Base-by-base conservation (phyloP, 2,329 filamentous ascomycete genomes). In the Ilyonectria robusta region DNA sequence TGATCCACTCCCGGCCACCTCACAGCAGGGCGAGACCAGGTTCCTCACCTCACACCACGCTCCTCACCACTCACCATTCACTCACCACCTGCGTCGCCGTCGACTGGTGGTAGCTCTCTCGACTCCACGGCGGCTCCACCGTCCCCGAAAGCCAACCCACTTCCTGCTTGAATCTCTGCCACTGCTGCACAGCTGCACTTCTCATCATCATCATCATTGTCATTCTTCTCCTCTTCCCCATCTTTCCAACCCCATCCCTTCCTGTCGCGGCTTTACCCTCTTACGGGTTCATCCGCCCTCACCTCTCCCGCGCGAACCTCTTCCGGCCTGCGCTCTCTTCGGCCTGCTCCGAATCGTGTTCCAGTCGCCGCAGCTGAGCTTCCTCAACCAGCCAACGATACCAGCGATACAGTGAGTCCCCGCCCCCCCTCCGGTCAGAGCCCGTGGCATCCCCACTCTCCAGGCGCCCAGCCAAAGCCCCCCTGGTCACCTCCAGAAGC, bases 311-410 rank as follows among this genome's bases (percentile, higher is more conserved):
- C 37, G 29, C 26, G n/a, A 33, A 8, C 13, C 37, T 40, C 56
- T 35, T 17, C 37, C 46, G 51, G 69, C 61, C 37, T 65, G 17
- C 57, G 37, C 46, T 37, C 48, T 29, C 6, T 64, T 72, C 70
- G 64, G 44, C 35, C 48, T 44, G 60, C 64, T 67, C 35, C 46
- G 54, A 67, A 64, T 40, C 60, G 53, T 63, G 58, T 58, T 56
- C 62, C 67, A 74, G 72, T 65, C 72, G 70, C 56, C 61, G 62
- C 51, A 71, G 54, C 62, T 65, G 64, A 66, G 54, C 50, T 68
- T 55, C 57, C 56, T 69, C 19, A 65, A 55, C 62, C 60, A 67
- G 60, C 51, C 48, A 66, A 62, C 72, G 59, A 66, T 67, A 61
- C 54, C 67, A 71, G 44, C 65, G 51, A 70, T 60, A 66, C 65